Evolutionary conservation across 768 basidiomycete species (phyloP), one percentile per base, ranked within the genome.

Genomic region (Russula vinacea): DNA sequence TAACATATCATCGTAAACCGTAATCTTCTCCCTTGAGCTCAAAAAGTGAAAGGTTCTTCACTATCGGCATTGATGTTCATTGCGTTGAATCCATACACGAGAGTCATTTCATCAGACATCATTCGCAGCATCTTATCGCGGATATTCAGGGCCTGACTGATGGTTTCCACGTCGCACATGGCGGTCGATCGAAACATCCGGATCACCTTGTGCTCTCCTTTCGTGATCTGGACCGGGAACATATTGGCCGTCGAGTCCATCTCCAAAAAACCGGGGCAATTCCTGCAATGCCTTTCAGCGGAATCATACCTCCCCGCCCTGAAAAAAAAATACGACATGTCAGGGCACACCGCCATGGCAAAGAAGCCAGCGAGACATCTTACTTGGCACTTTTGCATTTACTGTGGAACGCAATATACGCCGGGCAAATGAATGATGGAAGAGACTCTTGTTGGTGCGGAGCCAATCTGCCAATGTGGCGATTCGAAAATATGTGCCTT

Each of bases 261-360:
- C 9, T 60, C 54, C 0, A 0, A 0, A 14, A 29, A 65, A 5
- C 59, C 59, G 2, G 9, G 9, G 2, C 64, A 65, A 0, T 13
- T 39, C 5, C 9, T 17, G n/a, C 64, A 65, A 8, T 65, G 64
- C 0, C 64, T 40, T 11, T 56, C 55, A 0, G 49, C 29, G 5
- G 64, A 42, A 49, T 65, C 64, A 16, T 61, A 65, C 14, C 59
- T 24, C 16, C 64, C 59, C 1, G n/a, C 32, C 55, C 64, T 65
- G 32, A 17, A 56, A 40, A 7, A 29, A 29, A 11, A 42, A 16
- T 1, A 5, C 35, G 35, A 10, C 2, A 11, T 22, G 45, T 47
- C n/a, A 22, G n/a, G 11, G 1, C 44, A 9, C 10, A 32, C 13
- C 10, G 17, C 37, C 26, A 22, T n/a, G 35, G 22, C 17, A 4